Base-by-base conservation (phyloP, 192 early-diverging fungal species). In the Coemansia sp. region DNA sequence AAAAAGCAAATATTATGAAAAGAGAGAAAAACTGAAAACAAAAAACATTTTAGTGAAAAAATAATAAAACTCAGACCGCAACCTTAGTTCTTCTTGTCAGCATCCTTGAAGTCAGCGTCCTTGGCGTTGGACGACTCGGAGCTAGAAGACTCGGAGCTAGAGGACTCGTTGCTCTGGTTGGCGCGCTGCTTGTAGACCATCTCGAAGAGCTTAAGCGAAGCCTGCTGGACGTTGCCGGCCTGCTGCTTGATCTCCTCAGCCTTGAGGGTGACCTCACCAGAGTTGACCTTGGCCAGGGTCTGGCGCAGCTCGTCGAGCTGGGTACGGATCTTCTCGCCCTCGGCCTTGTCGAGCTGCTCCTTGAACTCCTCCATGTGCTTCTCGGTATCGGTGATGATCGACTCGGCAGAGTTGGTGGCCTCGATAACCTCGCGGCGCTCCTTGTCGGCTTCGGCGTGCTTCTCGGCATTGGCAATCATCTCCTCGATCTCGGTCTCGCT, bases 401-500 rank as follows among this genome's bases (percentile, higher is more conserved):
- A 89, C 60, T 99, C 93, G 66, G 95, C 95, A 74, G 87, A 88
- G 85, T 99, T 98, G 66, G 84, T 87, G 34, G 92, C 94, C 84
- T 99, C 96, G 73, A 99, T 97, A 50, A 91, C 85, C 61, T 98
- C 95, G 82, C 90, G 90, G 63, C 93, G 91, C 80, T 86, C 84
- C 78, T 93, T 92, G 84, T 99, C 97, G 17, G 89, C 81, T 70
- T 99, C 96, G 51, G 94, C 94, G 91, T 90, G 93, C 87, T 94
- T 94, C 76, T 95, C 94, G 72, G 94, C 94, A 49, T 97, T 93
- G 62, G 74, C 64, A 51, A 98, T 91, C 94, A 97, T 96, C 74
- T 94, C 93, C 83, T 99, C 95, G 73, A 99, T 97, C 71, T 97
- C 94, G 75, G 96, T 95, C 90, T 97, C 94, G 84, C 91, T 49